Evolutionary conservation across 345 rosid genomes (phyloP).

Genomic region (Eucalyptus dawsonii): DNA sequence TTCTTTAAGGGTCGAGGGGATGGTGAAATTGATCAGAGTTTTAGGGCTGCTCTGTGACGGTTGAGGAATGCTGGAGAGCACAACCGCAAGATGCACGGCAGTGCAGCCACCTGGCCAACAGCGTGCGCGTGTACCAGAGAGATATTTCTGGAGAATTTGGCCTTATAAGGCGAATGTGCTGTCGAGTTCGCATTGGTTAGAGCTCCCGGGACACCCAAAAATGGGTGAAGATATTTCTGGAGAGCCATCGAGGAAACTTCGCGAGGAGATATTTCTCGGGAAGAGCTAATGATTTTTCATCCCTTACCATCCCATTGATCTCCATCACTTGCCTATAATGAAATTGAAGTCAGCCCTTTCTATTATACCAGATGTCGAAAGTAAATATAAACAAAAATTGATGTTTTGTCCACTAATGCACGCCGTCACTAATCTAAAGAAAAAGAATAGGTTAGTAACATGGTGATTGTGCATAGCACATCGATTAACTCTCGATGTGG

Average conservation of each 20-base stretch:
- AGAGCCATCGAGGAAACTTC: neutral
- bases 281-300: neutral
- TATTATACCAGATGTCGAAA: neutral
- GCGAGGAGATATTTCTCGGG: neutral
- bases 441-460: neutral
- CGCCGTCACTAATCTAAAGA: neutral
- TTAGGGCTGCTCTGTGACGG: neutral
- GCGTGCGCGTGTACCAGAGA: neutral
- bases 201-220: neutral
- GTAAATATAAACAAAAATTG: neutral
- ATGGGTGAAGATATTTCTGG: neutral
- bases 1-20: too few species aligned
- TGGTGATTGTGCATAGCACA: neutral
- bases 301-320: neutral
- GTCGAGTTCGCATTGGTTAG: neutral
- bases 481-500: neutral
- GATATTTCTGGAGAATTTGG: neutral
- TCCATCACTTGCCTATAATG: neutral
- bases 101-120: neutral
- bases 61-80: neutral
- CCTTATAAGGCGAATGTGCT: neutral
- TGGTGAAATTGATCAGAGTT: neutral
- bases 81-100: neutral
- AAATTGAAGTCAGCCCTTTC: neutral
- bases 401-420: neutral